phyloP scores from a whole-genome alignment of 108 stramenopile genomes.

The Ochromonas danica region DNA sequence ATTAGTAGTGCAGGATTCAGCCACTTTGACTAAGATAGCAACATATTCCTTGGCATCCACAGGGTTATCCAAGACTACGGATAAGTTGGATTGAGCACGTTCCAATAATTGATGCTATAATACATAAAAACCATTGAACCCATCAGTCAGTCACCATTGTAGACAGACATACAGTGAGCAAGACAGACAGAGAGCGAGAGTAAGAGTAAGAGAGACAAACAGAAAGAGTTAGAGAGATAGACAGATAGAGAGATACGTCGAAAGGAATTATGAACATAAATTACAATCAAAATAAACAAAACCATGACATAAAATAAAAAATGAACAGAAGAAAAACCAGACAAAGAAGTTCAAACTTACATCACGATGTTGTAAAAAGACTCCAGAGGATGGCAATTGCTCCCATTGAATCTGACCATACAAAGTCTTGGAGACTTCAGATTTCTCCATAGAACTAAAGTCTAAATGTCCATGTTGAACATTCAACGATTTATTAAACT shows the following conservation, averaged over 20 bases:
- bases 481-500: background rate
- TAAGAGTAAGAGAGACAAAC: no score
- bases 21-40: conserved; percentile 3
- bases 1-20: background rate
- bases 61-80: conserved; percentile 1
- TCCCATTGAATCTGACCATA: conserved; percentile 34
- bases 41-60: background rate
- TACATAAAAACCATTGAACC: no score
- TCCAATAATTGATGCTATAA: conserved; percentile 39
- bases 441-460: background rate
- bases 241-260: no score
- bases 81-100: conserved; percentile 21
- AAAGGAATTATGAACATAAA: no score
- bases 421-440: background rate
- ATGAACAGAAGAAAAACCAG: no score
- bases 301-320: no score
- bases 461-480: conserved; percentile 9
- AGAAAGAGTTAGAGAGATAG: no score
- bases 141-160: no score
- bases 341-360: conserved; percentile 27
- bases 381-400: background rate
- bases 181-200: no score
- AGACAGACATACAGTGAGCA: no score
- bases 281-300: no score
- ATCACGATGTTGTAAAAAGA: conserved; percentile 4